phyloP scores from a whole-genome alignment of 1,284 basidiomycete species.

The Moesziomyces antarcticus region DNA sequence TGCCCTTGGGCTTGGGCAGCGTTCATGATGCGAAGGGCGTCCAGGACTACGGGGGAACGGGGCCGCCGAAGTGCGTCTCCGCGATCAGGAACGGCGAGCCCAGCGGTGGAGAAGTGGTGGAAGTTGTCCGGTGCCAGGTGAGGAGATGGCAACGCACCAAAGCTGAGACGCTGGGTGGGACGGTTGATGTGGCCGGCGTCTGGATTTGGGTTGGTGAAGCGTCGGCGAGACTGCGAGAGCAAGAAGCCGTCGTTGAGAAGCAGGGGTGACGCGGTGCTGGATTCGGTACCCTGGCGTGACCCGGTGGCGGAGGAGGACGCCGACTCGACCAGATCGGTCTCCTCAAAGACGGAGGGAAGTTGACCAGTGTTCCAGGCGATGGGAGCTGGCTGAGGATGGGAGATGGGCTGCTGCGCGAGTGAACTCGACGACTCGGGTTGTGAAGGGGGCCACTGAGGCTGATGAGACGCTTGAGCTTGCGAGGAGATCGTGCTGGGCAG shows the following conservation, averaged over 20 bases:
- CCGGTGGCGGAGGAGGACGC: slow-evolving; percentile 20
- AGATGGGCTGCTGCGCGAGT: slow-evolving; percentile 3
- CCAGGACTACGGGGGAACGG: slow-evolving; percentile 32
- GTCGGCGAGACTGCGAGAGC: slow-evolving; percentile 18
- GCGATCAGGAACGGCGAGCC: slow-evolving; percentile 14
- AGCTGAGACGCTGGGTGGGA: slow-evolving; percentile 27
- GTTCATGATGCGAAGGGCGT: slow-evolving; percentile 24
- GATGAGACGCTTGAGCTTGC: slow-evolving; percentile 6
- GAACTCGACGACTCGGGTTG: slow-evolving; percentile 20
- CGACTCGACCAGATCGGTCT: slow-evolving; percentile 18
- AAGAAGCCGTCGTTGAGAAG: slow-evolving; percentile 16
- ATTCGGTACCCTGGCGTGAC: slow-evolving; percentile 20
- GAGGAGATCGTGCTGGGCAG: slow-evolving; percentile 40
- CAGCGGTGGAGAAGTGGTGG: slow-evolving; percentile 8
- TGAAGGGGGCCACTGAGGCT: slow-evolving; percentile 33
- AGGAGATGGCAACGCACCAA: slow-evolving; percentile 23
- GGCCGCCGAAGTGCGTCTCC: slow-evolving; percentile 27
- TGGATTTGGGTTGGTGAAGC: slow-evolving; percentile 39
- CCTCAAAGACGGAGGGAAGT: slow-evolving; percentile 36
- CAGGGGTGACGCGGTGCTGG: slow-evolving; percentile 20
- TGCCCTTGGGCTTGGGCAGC: slow-evolving; percentile 18
- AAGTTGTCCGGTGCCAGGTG: slow-evolving; percentile 15
- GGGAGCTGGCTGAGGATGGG: slow-evolving; percentile 1
- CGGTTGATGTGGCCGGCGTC: slow-evolving; percentile 15
- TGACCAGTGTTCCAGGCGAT: slow-evolving; percentile 19